phyloP scores from a whole-genome alignment of 2,329 filamentous ascomycete genomes.

The Sporothrix mexicana region DNA sequence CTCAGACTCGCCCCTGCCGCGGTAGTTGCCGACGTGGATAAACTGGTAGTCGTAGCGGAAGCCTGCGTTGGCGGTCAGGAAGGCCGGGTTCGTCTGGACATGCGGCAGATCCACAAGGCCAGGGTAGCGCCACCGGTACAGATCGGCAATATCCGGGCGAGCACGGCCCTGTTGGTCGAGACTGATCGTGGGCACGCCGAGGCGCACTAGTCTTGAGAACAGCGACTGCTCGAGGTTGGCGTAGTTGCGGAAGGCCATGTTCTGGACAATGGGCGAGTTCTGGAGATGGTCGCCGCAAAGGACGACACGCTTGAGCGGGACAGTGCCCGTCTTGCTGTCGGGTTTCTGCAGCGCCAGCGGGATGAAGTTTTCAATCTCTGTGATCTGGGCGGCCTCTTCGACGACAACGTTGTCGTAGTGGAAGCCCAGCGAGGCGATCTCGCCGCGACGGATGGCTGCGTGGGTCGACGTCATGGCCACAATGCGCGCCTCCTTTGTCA shows the following conservation, averaged over 20 bases:
- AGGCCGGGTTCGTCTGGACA: slow-evolving; percentile 72
- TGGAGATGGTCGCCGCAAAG: slow-evolving; percentile 95
- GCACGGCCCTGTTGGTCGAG: slow-evolving; percentile 94
- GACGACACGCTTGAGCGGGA: slow-evolving; percentile 83
- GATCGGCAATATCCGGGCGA: slow-evolving; percentile 80
- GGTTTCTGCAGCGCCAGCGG: slow-evolving; percentile 90
- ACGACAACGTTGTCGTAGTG: slow-evolving; percentile 97
- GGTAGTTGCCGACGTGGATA: slow-evolving; percentile 93
- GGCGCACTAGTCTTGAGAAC: slow-evolving; percentile 85
- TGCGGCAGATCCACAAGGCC: slow-evolving; percentile 78
- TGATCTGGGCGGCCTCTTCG: slow-evolving; percentile 98
- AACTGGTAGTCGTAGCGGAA: slow-evolving; percentile 97
- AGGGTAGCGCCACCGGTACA: slow-evolving; percentile 94
- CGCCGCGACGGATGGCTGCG: slow-evolving; percentile 88
- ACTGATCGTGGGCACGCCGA: slow-evolving; percentile 88
- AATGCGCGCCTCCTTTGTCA: slow-evolving; percentile 94
- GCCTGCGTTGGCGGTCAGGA: slow-evolving; percentile 82
- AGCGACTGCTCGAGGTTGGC: slow-evolving; percentile 95
- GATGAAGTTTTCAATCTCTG: slow-evolving; percentile 96
- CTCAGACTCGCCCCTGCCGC: slow-evolving; percentile 84
- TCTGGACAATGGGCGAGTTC: slow-evolving; percentile 95
- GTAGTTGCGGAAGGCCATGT: slow-evolving; percentile 90
- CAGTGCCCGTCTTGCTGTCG: slow-evolving; percentile 72
- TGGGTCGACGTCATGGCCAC: slow-evolving; percentile 99
- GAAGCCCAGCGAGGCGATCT: slow-evolving; percentile 91